These are phyloP conservation scores for Fusarium circinatum DNA, from an alignment of 2,329 filamentous ascomycete species.

Conservation along the genomic window DNA sequence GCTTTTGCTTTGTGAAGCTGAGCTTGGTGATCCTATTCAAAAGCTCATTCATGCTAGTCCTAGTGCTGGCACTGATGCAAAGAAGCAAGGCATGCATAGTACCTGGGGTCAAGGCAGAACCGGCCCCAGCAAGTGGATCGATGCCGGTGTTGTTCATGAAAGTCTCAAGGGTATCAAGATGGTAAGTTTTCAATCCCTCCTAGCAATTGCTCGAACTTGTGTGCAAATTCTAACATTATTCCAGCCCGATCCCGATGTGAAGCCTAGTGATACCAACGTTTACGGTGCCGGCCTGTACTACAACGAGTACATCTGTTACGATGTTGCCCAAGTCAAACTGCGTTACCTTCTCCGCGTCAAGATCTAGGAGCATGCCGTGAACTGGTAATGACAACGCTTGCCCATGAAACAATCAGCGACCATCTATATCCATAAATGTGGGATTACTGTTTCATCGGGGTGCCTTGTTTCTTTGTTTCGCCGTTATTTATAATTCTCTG, in stretches of 20 bases:
- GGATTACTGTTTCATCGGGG: background rate
- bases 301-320: conserved; percentile 80
- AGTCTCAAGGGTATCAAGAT: conserved; percentile 76
- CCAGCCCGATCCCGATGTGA: conserved; percentile 60
- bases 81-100: conserved; percentile 67
- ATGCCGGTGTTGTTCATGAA: conserved; percentile 73
- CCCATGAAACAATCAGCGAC: too few relatives aligned
- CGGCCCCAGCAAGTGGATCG: conserved; percentile 78
- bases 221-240: background rate
- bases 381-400: background rate
- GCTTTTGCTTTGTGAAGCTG: conserved; percentile 83
- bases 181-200: conserved; percentile 51
- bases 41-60: conserved; percentile 68
- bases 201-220: background rate
- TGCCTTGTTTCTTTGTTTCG: background rate
- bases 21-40: conserved; percentile 78
- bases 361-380: conserved; percentile 48
- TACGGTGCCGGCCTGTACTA: conserved; percentile 64
- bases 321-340: conserved; percentile 74
- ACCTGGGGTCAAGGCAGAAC: conserved; percentile 76
- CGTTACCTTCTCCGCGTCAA: conserved; percentile 75
- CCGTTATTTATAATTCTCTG: background rate
- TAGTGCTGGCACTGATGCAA: conserved; percentile 71
- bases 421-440: background rate
- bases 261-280: conserved; percentile 61